Evolutionary conservation across 2,329 filamentous ascomycete species (phyloP), one percentile per base, ranked within the genome.

Genomic region (Diaporthe citrichinensis): DNA sequence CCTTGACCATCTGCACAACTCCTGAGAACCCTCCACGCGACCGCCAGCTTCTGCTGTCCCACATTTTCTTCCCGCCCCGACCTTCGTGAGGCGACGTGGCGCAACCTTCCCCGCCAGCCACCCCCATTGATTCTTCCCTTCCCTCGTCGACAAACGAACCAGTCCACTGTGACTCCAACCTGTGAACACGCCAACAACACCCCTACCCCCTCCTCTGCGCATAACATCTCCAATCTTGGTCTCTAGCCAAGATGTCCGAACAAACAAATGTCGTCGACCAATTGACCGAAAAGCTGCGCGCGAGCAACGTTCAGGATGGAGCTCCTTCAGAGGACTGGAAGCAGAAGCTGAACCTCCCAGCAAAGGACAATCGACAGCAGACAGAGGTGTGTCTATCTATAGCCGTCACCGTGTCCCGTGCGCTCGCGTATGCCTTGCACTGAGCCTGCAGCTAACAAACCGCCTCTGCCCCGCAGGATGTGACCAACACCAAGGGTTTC

Each of bases 401-500:
- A 65, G 17, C 28, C 25, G 23, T 31, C 67, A 67, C 67, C 44
- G 58, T 28, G 25, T 39, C n/a, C 25, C 74, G 12, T 39, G 46
- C 49, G 4, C 23, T 15, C 34, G 25, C 49, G 8, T 8, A 4
- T 39, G 15, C 34, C 17, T 36, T 69, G 31, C 8, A 41, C n/a
- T 41, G 49, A 69, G 49, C 34, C n/a, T 41, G 23, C 34, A 20
- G 41, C 75, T 76, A 69, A 76, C 59, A 20, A n/a, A 0, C n/a
- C 6, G 12, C n/a, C 31, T n/a, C 46, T 41, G 17, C 25, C n/a
- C n/a, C 25, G 14, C 61, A 98, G 94, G 97, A 99, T 94, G 97
- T 99, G 77, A 98, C 96, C 75, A 96, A 95, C 81, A 99, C 96
- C 44, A 98, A 98, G 87, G 97, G 97, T 77, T 90, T 99, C 77